Percentiles rank a stretch among this genome's conserved stretches.
Evolutionary conservation across 2,329 filamentous ascomycete species (phyloP).

Genomic region (Epichloe scottii): DNA sequence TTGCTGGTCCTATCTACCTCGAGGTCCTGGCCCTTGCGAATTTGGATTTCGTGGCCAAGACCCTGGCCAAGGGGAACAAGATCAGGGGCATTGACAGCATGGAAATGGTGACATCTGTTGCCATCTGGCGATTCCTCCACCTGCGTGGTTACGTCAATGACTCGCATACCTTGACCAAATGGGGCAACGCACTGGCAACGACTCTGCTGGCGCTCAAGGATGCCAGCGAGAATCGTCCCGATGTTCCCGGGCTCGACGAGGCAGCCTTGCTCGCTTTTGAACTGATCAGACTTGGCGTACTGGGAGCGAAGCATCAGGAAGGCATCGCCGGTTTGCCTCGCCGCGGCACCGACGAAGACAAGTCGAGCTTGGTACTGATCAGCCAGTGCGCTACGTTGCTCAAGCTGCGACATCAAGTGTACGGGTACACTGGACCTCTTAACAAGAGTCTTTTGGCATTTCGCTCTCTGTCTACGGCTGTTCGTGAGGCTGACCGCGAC

Average conservation of each 20-base stretch:
- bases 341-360: constrained; percentile 56
- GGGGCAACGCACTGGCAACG: constrained; percentile 68
- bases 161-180: constrained; percentile 65
- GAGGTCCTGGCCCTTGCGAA: constrained; percentile 59
- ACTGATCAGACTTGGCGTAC: constrained; percentile 63
- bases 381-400: constrained; percentile 77
- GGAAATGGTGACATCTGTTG: constrained; percentile 59
- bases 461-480: constrained; percentile 67
- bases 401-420: constrained; percentile 67
- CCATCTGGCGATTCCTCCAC: constrained; percentile 81
- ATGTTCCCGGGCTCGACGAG: constrained; percentile 51
- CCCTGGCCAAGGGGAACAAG: constrained; percentile 45
- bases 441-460: constrained; percentile 83
- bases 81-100: constrained; percentile 49
- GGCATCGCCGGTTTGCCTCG: constrained; percentile 43
- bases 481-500: constrained; percentile 70
- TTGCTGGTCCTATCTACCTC: constrained; percentile 32
- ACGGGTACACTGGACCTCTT: constrained; percentile 88
- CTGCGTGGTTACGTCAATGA: constrained; percentile 74
- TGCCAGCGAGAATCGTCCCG: constrained; percentile 30
- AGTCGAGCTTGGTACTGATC: constrained; percentile 65
- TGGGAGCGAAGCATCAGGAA: constrained; percentile 55
- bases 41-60: constrained; percentile 55
- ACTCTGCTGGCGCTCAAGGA: constrained; percentile 52
- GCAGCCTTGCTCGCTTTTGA: constrained; percentile 75